Conservation (phyloP, 164 flowering plant species). For the Vitis cinerea region DNA sequence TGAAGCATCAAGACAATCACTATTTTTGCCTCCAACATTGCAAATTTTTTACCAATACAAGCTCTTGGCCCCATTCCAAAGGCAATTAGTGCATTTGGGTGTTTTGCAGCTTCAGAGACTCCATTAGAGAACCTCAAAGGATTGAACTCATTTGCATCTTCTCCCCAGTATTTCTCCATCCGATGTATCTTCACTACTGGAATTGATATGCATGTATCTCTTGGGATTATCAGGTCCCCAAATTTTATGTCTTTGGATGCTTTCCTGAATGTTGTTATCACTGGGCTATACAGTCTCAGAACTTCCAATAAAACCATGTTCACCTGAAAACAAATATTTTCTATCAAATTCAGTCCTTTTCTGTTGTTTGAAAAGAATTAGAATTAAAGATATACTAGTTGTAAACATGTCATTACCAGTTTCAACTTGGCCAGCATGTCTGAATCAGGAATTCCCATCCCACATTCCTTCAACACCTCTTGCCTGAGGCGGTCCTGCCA, state of each 20-base stretch:
- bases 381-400: no score
- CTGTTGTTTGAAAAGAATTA: no score
- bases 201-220: constrained; percentile 14
- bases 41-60: constrained; percentile 43
- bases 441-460: constrained; percentile 23
- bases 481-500: constrained; percentile 40
- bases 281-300: constrained; percentile 39
- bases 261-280: constrained; percentile 7
- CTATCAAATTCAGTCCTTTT: not conserved
- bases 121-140: constrained; percentile 39
- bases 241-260: constrained; percentile 26
- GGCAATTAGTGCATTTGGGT: constrained; percentile 36
- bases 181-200: constrained; percentile 24
- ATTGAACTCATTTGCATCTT: constrained; percentile 42
- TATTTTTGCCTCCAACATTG: constrained; percentile 34
- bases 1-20: constrained; percentile 32
- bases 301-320: constrained; percentile 40
- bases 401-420: constrained; percentile 15
- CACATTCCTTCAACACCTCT: constrained; percentile 25
- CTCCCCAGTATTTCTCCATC: constrained; percentile 34
- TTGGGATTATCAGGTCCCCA: constrained; percentile 32
- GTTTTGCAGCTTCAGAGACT: constrained; percentile 31
- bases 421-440: constrained; percentile 27
- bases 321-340: constrained; percentile 15
- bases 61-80: constrained; percentile 31